Conservation (phyloP, 1,284 basidiomycete species). For the Rhodotorula glutinis region DNA sequence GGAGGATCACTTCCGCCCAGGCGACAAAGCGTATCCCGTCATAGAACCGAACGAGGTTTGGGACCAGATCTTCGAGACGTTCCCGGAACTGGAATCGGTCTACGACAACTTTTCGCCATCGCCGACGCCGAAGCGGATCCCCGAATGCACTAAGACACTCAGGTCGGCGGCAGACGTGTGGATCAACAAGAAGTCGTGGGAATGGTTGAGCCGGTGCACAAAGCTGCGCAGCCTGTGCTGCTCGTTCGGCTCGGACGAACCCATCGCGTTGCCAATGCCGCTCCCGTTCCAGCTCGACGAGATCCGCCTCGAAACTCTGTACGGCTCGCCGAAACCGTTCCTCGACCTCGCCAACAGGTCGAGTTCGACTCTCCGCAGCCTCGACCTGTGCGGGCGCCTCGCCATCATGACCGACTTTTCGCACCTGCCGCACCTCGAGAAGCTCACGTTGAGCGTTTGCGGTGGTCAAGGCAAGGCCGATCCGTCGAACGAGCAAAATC, state of each 20-base stretch:
- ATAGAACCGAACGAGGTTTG: not conserved
- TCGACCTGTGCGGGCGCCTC: not conserved
- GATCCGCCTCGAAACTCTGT: not conserved
- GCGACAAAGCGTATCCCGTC: not conserved
- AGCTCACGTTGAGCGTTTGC: not conserved
- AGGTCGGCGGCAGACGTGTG: not conserved
- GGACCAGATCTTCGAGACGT: not conserved
- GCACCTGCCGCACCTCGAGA: not conserved
- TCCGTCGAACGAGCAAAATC: not conserved
- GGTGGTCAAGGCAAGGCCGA: not conserved
- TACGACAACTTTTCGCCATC: not conserved
- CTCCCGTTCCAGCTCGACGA: not conserved
- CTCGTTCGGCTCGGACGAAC: not conserved
- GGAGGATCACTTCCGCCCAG: not conserved
- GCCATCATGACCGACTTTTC: not conserved
- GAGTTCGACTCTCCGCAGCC: not conserved
- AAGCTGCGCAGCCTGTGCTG: not conserved
- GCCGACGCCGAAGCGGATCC: not conserved
- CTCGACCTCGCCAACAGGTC: not conserved
- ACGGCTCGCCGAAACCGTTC: not conserved
- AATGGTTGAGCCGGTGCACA: not conserved
- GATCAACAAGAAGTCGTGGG: not conserved
- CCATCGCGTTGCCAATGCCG: not conserved
- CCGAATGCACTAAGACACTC: not conserved
- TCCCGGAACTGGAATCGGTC: not conserved